Evolutionary conservation across 768 basidiomycete genomes (phyloP).

Genomic region (Dacryopinax primogenitus): DNA sequence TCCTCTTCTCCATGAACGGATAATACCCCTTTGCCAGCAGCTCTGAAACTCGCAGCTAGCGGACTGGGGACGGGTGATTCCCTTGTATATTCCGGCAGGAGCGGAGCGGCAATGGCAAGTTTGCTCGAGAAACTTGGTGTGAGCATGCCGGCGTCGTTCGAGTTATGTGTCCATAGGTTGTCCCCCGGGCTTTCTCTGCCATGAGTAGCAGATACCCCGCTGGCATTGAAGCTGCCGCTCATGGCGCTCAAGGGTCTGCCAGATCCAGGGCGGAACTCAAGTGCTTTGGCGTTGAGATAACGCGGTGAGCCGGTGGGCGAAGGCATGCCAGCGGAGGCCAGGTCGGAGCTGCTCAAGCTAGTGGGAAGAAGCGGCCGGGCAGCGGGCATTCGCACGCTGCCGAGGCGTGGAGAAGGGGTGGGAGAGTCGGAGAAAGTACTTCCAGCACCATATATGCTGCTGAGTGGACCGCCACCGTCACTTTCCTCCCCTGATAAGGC

Average conservation of each 20-base stretch:
- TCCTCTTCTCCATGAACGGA: neutral
- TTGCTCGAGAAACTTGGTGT: constrained; percentile 34
- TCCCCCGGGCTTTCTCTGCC: neutral
- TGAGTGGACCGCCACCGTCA: neutral
- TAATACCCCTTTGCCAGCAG: constrained; percentile 21
- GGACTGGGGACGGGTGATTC: constrained; percentile 24
- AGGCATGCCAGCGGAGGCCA: constrained; percentile 31
- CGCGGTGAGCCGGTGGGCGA: constrained; percentile 79
- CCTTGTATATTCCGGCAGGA: constrained; percentile 49
- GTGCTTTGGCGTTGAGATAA: constrained; percentile 77
- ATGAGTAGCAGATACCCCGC: neutral
- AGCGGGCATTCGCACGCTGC: constrained; percentile 11
- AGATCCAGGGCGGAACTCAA: constrained; percentile 59
- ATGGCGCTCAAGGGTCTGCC: constrained; percentile 8
- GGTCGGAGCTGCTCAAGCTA: constrained; percentile 14
- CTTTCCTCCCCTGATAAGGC: neutral
- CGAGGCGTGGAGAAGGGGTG: constrained; percentile 1
- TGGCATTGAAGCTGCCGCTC: neutral
- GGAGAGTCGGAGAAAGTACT: constrained; percentile 8
- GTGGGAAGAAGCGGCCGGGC: neutral
- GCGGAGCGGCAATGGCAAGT: constrained; percentile 80
- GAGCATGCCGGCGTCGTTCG: constrained; percentile 18
- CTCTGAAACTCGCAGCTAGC: constrained; percentile 19
- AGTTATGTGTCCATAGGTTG: neutral
- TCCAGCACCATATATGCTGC: neutral